Conservation (phyloP, 1,284 basidiomycete species). For the Athelia psychrophila region DNA sequence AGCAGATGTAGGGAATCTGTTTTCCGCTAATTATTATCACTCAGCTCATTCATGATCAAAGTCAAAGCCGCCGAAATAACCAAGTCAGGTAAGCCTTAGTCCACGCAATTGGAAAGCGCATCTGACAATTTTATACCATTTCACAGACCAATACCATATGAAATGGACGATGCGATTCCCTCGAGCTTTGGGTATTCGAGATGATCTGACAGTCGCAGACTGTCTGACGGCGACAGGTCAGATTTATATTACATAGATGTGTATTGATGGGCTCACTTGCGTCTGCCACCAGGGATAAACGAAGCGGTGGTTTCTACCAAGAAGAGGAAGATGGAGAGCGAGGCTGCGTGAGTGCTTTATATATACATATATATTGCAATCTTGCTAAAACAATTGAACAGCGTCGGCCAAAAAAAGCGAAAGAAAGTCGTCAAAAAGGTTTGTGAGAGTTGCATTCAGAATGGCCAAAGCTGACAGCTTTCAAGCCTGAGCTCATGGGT, state of each 20-base stretch:
- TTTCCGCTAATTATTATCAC: background rate
- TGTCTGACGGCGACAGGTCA: conserved; percentile 68
- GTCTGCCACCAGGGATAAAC: background rate
- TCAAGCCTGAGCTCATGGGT: conserved; percentile 23
- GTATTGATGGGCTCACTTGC: background rate
- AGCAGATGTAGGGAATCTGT: background rate
- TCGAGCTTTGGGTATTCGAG: conserved; percentile 76
- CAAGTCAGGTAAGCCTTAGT: conserved; percentile 49
- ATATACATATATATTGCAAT: background rate
- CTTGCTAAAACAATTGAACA: conserved; percentile 20
- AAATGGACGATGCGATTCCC: conserved; percentile 87
- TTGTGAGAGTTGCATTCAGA: background rate
- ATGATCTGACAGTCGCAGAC: conserved; percentile 65
- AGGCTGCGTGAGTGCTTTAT: conserved; percentile 42
- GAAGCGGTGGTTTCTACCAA: conserved; percentile 34
- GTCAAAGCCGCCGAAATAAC: conserved; percentile 91
- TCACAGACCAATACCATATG: conserved; percentile 67
- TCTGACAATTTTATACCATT: background rate
- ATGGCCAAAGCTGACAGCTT: conserved; percentile 5
- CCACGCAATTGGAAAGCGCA: background rate
- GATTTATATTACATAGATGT: background rate
- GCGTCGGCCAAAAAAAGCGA: conserved; percentile 61
- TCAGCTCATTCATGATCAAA: conserved; percentile 82
- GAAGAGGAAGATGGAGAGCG: conserved; percentile 70
- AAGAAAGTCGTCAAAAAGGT: conserved; percentile 59